Evolutionary conservation across 2,329 filamentous ascomycete species (phyloP).

Genomic region (Fusarium compactum): DNA sequence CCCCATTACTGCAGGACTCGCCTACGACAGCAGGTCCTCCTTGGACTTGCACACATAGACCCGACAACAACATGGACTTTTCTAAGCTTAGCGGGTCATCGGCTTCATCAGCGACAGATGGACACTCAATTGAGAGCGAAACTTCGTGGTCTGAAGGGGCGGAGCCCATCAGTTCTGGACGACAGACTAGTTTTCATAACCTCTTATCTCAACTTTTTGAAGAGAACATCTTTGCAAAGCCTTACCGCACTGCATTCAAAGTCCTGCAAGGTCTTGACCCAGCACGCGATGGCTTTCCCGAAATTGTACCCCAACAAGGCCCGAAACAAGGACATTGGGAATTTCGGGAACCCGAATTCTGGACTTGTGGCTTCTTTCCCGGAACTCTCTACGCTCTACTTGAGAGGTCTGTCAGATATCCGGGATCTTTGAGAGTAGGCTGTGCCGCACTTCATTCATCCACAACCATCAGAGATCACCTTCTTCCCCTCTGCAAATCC

Average conservation of each 20-base stretch:
- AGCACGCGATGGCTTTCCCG: conserved; percentile 43
- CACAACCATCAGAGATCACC: not conserved
- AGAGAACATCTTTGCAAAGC: conserved; percentile 10
- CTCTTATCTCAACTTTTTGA: not conserved
- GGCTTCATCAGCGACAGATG: too few species aligned
- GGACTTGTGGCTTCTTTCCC: conserved; percentile 59
- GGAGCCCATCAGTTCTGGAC: too few species aligned
- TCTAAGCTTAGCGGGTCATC: too few species aligned
- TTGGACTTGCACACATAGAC: too few species aligned
- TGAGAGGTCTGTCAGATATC: conserved; percentile 51
- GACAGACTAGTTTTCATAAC: too few species aligned
- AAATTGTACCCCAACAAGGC: conserved; percentile 50
- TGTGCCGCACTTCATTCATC: too few species aligned
- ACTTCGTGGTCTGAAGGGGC: too few species aligned
- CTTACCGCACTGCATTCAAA: not conserved
- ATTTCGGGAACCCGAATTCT: conserved; percentile 53
- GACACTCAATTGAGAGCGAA: too few species aligned
- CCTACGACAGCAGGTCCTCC: too few species aligned
- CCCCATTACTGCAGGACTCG: too few species aligned
- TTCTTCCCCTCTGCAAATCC: conserved; percentile 18
- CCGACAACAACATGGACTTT: too few species aligned
- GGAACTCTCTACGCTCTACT: conserved; percentile 53
- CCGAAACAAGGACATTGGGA: conserved; percentile 44
- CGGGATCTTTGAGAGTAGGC: conserved; percentile 2
- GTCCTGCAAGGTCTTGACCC: not conserved